Evolutionary conservation across 2,329 filamentous ascomycete species (phyloP), one percentile per base, ranked within the genome.

Genomic region (Cytospora mali): DNA sequence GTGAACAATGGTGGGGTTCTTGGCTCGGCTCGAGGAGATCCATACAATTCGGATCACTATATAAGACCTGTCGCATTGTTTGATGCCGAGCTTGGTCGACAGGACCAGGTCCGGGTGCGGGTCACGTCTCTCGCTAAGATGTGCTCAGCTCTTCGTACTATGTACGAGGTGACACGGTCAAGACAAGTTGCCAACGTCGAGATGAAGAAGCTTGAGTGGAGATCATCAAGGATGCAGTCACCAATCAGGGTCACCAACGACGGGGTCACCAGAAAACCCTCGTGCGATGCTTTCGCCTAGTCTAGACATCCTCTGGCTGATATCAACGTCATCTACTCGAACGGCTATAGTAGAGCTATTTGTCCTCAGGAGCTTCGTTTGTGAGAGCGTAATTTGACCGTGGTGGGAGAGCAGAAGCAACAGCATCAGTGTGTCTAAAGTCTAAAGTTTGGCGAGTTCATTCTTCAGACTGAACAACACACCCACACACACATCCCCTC

Each of bases 261-360:
- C 42, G n/a, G n/a, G 42, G 42, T 46, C 42, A 46, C 42, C 4
- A 13, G 42, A 46, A 46, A 23, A 46, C 42, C 42, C 42, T 46
- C 14, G 42, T 46, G 42, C n/a, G n/a, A 46, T 46, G n/a, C 42
- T 46, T 23, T 46, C 35, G 42, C 42, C 42, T 23, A 23, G 42
- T 13, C 42, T n/a, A 46, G 42, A 46, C 42, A 46, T 46, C 7
- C 23, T 10, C 7, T 18, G 11, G 42, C 21, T 46, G 42, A 4
- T 21, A 23, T 46, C n/a, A 21, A 46, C 42, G 10, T 23, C 42
- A 13, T 68, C 55, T 70, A 68, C 53, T 66, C 66, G 23, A 55
- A 55, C 14, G 57, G 18, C 14, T 54, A 27, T 10, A 13, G 7
- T 46, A 11, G 7, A 23, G 42, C n/a, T 21, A 7, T 46, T 23